Percentiles rank a stretch among this genome's conserved stretches.
Conservation (phyloP, 177 flowering plant genomes). For the Vitis hybrid region DNA sequence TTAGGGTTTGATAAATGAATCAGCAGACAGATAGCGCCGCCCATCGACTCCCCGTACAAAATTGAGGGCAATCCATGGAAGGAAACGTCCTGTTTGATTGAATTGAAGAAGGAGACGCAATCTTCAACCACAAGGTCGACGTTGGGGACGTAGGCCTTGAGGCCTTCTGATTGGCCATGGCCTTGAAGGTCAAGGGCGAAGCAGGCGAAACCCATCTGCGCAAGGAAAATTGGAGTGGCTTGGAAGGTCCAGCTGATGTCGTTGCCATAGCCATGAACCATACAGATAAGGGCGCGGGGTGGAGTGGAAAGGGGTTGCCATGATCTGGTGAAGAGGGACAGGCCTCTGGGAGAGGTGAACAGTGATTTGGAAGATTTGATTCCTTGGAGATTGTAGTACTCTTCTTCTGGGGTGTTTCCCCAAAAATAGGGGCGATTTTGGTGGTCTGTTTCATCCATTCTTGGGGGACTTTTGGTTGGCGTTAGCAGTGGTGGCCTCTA, state of each 20-base stretch:
- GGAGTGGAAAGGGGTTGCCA: slow-evolving; percentile 64
- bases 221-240: slow-evolving; percentile 73
- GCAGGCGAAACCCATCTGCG: slow-evolving; percentile 74
- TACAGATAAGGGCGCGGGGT: slow-evolving; percentile 67
- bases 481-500: neutral
- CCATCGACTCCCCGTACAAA: slow-evolving; percentile 87
- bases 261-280: slow-evolving; percentile 92
- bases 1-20: slow-evolving; percentile 45
- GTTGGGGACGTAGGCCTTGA: slow-evolving; percentile 65
- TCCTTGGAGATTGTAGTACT: slow-evolving; percentile 51
- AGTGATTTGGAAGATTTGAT: slow-evolving; percentile 47
- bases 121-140: slow-evolving; percentile 62
- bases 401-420: slow-evolving; percentile 75
- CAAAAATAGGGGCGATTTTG: slow-evolving; percentile 41
- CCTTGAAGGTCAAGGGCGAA: slow-evolving; percentile 84
- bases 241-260: slow-evolving; percentile 92
- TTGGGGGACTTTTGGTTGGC: slow-evolving; percentile 3
- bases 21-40: slow-evolving; percentile 78
- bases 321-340: slow-evolving; percentile 76
- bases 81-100: slow-evolving; percentile 25
- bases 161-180: slow-evolving; percentile 85
- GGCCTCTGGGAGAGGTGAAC: slow-evolving; percentile 71
- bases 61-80: slow-evolving; percentile 48
- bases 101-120: slow-evolving; percentile 60
- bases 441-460: slow-evolving; percentile 14